Percentiles rank a stretch among this genome's conserved stretches.
Evolutionary conservation across 306 rosid genomes (phyloP).

Genomic region (Echinosophora koreensis): DNA sequence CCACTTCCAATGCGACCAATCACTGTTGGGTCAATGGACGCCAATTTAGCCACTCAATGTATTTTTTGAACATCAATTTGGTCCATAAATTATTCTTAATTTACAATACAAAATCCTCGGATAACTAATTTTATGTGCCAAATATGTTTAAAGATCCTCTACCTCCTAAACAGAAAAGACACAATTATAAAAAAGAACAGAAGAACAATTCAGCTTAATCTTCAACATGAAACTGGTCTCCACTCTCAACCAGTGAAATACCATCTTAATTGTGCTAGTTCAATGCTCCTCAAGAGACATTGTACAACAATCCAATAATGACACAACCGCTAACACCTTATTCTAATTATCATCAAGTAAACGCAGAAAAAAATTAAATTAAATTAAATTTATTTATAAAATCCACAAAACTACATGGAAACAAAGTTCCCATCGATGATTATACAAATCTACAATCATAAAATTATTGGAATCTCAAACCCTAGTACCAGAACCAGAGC

Average conservation of each 20-base stretch:
- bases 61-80: too few relatives aligned
- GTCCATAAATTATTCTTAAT: too few relatives aligned
- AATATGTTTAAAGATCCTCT: background rate
- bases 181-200: background rate
- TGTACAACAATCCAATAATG: background rate
- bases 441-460: conserved; percentile 33
- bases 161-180: background rate
- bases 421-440: background rate
- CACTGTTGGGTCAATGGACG: too few relatives aligned
- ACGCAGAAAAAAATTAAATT: background rate
- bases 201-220: background rate
- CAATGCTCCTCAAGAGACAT: background rate
- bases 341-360: background rate
- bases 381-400: background rate
- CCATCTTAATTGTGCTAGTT: background rate
- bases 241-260: background rate
- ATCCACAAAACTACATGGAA: conserved; percentile 17
- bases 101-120: background rate
- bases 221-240: background rate
- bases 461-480: conserved; percentile 38
- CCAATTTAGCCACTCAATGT: background rate
- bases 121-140: background rate
- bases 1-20: too few relatives aligned
- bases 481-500: conserved; percentile 17
- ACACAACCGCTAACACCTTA: background rate